Percentiles rank a stretch among this genome's conserved stretches.
phyloP scores from a whole-genome alignment of 2,329 filamentous ascomycete species.

The Passalora sequoiae region DNA sequence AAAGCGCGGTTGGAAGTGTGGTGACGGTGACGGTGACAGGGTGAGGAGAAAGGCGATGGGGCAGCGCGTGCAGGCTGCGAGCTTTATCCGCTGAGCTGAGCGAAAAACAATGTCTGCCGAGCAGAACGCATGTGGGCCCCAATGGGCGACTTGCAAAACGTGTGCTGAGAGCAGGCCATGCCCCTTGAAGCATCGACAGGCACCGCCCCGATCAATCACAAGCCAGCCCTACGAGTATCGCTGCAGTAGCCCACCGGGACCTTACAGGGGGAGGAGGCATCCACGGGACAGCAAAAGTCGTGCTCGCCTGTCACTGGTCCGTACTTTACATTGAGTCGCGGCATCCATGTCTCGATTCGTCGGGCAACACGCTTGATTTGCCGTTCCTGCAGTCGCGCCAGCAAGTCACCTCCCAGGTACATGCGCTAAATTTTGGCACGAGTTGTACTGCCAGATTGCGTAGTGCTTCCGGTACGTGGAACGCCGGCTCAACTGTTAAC shows the following conservation, averaged over 20 bases:
- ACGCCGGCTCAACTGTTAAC: too few relatives aligned
- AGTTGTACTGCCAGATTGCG: background rate
- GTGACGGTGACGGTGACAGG: constrained; percentile 24
- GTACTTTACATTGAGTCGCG: background rate
- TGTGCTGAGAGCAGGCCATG: constrained; percentile 14
- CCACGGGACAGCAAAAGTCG: constrained; percentile 1
- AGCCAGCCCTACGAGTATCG: constrained; percentile 11
- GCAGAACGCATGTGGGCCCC: constrained; percentile 9
- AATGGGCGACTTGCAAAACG: constrained; percentile 15
- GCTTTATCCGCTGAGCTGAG: constrained; percentile 33
- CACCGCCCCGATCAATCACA: constrained; percentile 13
- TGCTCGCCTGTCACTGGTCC: constrained; percentile 13
- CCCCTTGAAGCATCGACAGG: constrained; percentile 16
- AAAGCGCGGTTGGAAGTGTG: constrained; percentile 26
- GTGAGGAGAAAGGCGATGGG: constrained; percentile 7
- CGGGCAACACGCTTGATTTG: constrained; percentile 3
- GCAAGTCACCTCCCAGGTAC: too few relatives aligned
- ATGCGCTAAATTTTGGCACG: too few relatives aligned
- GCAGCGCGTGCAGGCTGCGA: constrained; percentile 33
- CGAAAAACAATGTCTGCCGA: constrained; percentile 7
- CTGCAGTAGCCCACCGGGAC: constrained; percentile 10
- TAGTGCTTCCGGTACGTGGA: too few relatives aligned
- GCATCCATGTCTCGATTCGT: background rate
- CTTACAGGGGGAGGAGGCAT: constrained; percentile 5
- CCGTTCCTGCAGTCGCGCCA: constrained; percentile 8